phyloP scores from a whole-genome alignment of 305 asterid species.

The Fraxinus sp. region DNA sequence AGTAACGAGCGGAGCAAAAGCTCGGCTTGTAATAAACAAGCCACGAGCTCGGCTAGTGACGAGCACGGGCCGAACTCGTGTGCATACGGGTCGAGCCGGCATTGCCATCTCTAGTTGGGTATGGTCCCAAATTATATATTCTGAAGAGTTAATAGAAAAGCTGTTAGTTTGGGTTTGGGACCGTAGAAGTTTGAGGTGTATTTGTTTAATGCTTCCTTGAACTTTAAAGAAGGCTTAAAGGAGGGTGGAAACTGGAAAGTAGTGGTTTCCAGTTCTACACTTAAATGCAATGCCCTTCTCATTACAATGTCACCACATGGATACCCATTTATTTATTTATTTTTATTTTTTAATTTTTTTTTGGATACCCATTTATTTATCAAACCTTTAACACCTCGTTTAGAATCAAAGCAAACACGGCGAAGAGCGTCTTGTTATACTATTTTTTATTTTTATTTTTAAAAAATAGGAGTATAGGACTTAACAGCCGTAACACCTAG shows the following conservation, averaged over 20 bases:
- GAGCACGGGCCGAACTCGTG: too few species aligned
- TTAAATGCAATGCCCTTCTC: conserved; percentile 27
- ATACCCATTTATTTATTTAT: not conserved
- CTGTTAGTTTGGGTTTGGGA: not conserved
- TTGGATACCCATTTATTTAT: not conserved
- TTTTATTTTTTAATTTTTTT: too few species aligned
- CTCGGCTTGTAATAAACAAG: too few species aligned
- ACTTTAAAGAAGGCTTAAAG: conserved; percentile 17
- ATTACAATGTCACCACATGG: not conserved
- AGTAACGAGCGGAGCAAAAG: too few species aligned
- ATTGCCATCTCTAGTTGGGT: too few species aligned
- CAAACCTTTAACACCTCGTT: not conserved
- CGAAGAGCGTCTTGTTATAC: not conserved
- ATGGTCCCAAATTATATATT: not conserved
- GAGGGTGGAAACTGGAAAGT: conserved; percentile 34
- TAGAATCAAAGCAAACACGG: not conserved
- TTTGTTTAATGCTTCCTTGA: conserved; percentile 11
- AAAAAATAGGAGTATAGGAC: too few species aligned
- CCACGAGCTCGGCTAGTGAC: too few species aligned
- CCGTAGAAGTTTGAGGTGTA: not conserved
- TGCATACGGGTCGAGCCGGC: too few species aligned
- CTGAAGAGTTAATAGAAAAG: not conserved
- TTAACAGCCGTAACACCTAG: too few species aligned
- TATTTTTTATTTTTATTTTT: too few species aligned
- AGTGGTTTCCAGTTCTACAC: conserved; percentile 26